Base-by-base conservation (phyloP, 768 basidiomycete genomes). In the Pleurotus sapidus region DNA sequence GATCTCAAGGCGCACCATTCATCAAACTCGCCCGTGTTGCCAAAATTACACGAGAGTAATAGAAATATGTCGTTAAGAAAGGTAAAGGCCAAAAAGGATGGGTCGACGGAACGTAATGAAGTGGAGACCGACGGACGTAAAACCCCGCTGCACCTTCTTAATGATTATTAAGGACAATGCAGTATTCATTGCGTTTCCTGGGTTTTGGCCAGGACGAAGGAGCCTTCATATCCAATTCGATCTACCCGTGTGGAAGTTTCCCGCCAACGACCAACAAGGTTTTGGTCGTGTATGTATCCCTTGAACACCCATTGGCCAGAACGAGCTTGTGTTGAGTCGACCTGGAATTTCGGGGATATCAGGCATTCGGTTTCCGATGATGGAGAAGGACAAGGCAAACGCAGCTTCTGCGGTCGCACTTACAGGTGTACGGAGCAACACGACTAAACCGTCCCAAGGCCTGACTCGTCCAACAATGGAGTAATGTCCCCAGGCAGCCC, bases 261-360 rank as follows among this genome's bases (percentile, higher is more conserved):
- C 53, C 82, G 76, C 82, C 82, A 82, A 18, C 79, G 72, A 37
- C 82, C 83, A 38, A 80, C 80, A 39, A 84, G 68, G 64, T 77
- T 82, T 25, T 69, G 66, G 60, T 72, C 74, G 51, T 83, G 74
- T 46, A 83, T 57, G 62, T 84, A 83, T 49, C 82, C 81, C 58
- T 73, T 79, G 53, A 83, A 83, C 51, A 83, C 64, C 79, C 76
- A 83, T 25, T 67, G 73, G 9, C 82, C 80, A 12, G 68, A 57
- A 49, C 67, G 53, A 34, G 54, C 61, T 47, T 71, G 61, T 3
- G 48, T 64, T 20, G 70, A 63, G 59, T 76, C 64, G 48, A 61
- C 71, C 78, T 79, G 60, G 12, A 60, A 58, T 34, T 34, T 34
- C 30, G 49, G 25, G 27, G n/a, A 46, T 46, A 42, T 45, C 49